Percentiles rank a stretch among this genome's conserved stretches.
These are phyloP conservation scores for Sphenostylis stenocarpa DNA, from an alignment of 306 rosid genomes.

Conservation along the genomic window DNA sequence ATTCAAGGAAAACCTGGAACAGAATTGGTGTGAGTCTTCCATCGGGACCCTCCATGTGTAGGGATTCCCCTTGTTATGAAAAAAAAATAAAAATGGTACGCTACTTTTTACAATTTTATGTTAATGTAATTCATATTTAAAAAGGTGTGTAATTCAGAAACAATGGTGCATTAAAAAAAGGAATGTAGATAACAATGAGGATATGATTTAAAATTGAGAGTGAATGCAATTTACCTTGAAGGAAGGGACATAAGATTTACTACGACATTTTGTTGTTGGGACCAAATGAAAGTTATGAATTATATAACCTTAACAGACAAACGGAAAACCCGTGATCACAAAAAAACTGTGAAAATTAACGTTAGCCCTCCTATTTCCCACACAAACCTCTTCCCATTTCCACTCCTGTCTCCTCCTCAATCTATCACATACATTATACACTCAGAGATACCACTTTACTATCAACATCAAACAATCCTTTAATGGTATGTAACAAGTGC, in stretches of 20 bases:
- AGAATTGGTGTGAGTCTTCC: background rate
- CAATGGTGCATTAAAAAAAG: background rate
- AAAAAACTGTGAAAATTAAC: background rate
- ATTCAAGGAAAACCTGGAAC: background rate
- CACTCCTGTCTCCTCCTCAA: background rate
- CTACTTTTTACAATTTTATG: background rate
- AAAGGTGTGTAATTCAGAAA: background rate
- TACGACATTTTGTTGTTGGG: background rate
- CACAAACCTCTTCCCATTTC: background rate
- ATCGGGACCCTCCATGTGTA: slow-evolving; percentile 25
- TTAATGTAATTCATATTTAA: background rate
- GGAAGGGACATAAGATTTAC: background rate
- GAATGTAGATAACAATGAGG: background rate
- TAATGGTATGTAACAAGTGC: background rate
- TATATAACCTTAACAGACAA: background rate
- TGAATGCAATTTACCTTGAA: background rate
- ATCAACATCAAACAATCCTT: slow-evolving; percentile 3
- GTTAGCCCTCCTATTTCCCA: background rate
- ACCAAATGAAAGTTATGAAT: background rate
- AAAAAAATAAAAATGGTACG: no score
- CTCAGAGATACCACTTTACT: slow-evolving; percentile 5
- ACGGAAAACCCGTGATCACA: background rate
- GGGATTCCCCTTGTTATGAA: background rate
- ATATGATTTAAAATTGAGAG: background rate
- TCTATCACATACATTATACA: background rate